Conservation (phyloP, 345 rosid genomes). For the Populus davidiana region DNA sequence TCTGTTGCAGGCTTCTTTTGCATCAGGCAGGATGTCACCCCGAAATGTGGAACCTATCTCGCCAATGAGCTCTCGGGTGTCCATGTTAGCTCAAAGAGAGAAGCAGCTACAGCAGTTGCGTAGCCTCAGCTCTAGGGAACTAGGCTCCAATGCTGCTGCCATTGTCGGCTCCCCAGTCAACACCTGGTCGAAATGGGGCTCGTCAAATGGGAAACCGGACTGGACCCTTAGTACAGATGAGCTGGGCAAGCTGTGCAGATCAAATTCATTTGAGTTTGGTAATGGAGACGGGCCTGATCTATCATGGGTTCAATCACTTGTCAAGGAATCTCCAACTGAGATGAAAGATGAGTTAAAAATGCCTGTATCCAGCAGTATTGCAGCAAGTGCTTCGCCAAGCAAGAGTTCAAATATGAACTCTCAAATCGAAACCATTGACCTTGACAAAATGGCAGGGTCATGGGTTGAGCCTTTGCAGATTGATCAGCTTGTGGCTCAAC, state of each 20-base stretch:
- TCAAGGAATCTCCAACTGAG: slow-evolving; percentile 53
- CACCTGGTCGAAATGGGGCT: slow-evolving; percentile 79
- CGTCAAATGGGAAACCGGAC: slow-evolving; percentile 60
- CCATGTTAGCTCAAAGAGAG: slow-evolving; percentile 63
- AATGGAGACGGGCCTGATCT: slow-evolving; percentile 47
- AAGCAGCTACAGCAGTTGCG: slow-evolving; percentile 41
- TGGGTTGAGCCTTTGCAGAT: slow-evolving; percentile 51
- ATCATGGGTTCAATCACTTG: slow-evolving; percentile 53
- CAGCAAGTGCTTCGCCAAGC: slow-evolving; percentile 25
- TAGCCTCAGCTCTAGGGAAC: slow-evolving; percentile 49
- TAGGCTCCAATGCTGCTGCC: slow-evolving; percentile 36
- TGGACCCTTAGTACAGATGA: slow-evolving; percentile 44
- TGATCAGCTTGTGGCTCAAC: slow-evolving; percentile 72
- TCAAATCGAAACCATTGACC: slow-evolving; percentile 49
- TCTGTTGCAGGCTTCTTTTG: slow-evolving; percentile 43
- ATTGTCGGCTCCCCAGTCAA: slow-evolving; percentile 34
- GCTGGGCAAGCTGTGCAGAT: slow-evolving; percentile 29
- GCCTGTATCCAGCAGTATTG: slow-evolving; percentile 17
- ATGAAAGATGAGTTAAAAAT: slow-evolving; percentile 33
- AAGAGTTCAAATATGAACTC: slow-evolving; percentile 35
- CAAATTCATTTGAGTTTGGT: slow-evolving; percentile 37
- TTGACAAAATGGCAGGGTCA: slow-evolving; percentile 58
- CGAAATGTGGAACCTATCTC: slow-evolving; percentile 70
- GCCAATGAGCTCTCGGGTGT: slow-evolving; percentile 39
- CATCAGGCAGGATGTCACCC: slow-evolving; percentile 90